Evolutionary conservation across 2,329 filamentous ascomycete genomes (phyloP).

Genomic region (Purpureocillium lavendulum): DNA sequence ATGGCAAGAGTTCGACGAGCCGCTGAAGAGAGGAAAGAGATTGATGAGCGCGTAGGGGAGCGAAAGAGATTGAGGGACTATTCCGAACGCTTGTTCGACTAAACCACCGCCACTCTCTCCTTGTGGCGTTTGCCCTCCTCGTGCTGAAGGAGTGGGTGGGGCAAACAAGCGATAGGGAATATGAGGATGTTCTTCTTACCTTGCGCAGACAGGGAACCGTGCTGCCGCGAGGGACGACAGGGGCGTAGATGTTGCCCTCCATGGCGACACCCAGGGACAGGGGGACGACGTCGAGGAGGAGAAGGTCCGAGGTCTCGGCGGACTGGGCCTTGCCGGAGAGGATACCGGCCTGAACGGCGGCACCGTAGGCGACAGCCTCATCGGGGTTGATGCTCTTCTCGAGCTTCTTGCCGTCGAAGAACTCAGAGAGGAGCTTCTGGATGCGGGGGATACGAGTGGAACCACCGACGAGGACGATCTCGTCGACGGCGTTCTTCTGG

Average conservation of each 20-base stretch:
- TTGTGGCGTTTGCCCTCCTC: too few relatives aligned
- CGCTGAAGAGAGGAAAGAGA: too few relatives aligned
- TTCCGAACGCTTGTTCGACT: too few relatives aligned
- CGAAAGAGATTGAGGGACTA: too few relatives aligned
- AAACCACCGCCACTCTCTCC: too few relatives aligned
- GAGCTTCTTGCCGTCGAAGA: slow-evolving; percentile 99
- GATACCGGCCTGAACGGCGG: slow-evolving; percentile 97
- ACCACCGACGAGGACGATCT: slow-evolving; percentile 98
- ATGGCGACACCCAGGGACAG: slow-evolving; percentile 97
- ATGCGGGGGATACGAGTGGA: slow-evolving; percentile 98
- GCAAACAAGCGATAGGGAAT: too few relatives aligned
- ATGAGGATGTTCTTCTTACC: too few relatives aligned
- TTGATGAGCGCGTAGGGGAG: too few relatives aligned
- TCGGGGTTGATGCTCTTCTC: slow-evolving; percentile 99
- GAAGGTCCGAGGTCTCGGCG: slow-evolving; percentile 86
- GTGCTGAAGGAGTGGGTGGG: too few relatives aligned
- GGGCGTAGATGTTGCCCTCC: slow-evolving; percentile 98
- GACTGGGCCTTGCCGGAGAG: slow-evolving; percentile 96
- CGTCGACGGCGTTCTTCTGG: slow-evolving; percentile 87
- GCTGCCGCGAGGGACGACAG: slow-evolving; percentile 73
- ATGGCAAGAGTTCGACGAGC: too few relatives aligned
- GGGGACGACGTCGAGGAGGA: slow-evolving; percentile 92
- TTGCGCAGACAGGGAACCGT: slow-evolving; percentile 69
- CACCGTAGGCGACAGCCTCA: slow-evolving; percentile 98
- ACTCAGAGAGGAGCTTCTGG: slow-evolving; percentile 98